Evolutionary conservation across 2,329 filamentous ascomycete genomes (phyloP).

Genomic region (Colletotrichum somersetense): DNA sequence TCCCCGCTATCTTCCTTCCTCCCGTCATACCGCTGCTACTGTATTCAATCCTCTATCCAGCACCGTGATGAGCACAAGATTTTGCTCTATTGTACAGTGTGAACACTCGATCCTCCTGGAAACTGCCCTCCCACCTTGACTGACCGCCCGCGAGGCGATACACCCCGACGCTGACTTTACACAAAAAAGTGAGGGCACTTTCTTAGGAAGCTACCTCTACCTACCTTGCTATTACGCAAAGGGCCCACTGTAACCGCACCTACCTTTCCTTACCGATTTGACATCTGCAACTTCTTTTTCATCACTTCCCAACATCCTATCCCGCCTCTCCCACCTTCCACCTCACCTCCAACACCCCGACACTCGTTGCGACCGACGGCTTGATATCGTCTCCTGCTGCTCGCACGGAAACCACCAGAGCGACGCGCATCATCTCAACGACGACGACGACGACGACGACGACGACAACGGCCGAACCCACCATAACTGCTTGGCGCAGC

Average conservation of each 20-base stretch:
- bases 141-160: constrained; percentile 22
- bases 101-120: not conserved
- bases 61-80: not conserved
- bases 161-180: constrained; percentile 2
- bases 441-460: constrained; percentile 1
- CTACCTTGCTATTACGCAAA: constrained; percentile 42
- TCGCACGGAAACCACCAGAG: constrained; percentile 10
- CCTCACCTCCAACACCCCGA: constrained; percentile 24
- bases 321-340: constrained; percentile 10
- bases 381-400: constrained; percentile 18
- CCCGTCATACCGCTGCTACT: constrained; percentile 28
- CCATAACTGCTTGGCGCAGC: constrained; percentile 47
- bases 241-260: constrained; percentile 42
- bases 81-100: not conserved
- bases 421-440: constrained; percentile 17
- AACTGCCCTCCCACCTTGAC: constrained; percentile 17
- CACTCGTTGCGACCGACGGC: constrained; percentile 37
- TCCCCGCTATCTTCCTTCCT: constrained; percentile 33
- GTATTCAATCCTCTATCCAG: not conserved
- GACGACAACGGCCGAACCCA: not conserved
- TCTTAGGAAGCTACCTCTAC: constrained; percentile 32
- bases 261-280: constrained; percentile 41
- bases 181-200: constrained; percentile 22
- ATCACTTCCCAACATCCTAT: constrained; percentile 40
- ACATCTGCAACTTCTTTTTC: constrained; percentile 43